Base-by-base conservation (phyloP, 2,329 filamentous ascomycete species). In the Talaromyces albobiverticillius region DNA sequence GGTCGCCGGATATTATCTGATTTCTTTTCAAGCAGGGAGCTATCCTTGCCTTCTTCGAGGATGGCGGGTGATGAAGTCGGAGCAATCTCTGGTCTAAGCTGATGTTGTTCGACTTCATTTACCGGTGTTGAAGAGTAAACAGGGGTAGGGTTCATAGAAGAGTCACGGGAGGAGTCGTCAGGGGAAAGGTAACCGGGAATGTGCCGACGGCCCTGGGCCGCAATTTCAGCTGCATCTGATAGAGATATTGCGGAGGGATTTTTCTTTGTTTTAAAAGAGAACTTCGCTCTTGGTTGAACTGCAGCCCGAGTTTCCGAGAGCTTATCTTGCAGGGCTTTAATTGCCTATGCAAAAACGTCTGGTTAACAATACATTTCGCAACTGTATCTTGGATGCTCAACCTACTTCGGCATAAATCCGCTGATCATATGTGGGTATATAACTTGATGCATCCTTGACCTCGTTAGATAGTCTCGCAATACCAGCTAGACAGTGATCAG, bases 361-460 rank as follows among this genome's bases (percentile, higher is more conserved):
- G n/a, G 52, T 71, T 55, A 71, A 60, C 42, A 48, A 5, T 2
- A n/a, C n/a, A 29, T 29, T 26, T 16, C 23, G 31, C n/a, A 18
- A n/a, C 26, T 13, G 16, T 40, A 46, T 11, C 29, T 48, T 11
- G 32, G 9, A 49, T 38, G 36, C 42, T 14, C 26, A 34, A 57
- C 62, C 52, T 72, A 91, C 89, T 75, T 92, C 85, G 41, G 86
- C 83, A 67, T 96, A 97, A 22, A 88, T 87, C 62, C 89, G 84
- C 69, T 94, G 90, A 65, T 97, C 94, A 67, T 96, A 95, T 7
- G 90, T 85, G 2, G 94, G 91, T 14, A 96, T 83, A 61, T 87
- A 90, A 53, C 86, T 85, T 1, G 88, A 84, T 0, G 89, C 88
- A 72, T 96, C 91, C 61, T 89, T 87, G 36, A 96, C 89, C 63